Conservation (phyloP, 306 rosid genomes). For the Chamaecrista fasciculata region DNA sequence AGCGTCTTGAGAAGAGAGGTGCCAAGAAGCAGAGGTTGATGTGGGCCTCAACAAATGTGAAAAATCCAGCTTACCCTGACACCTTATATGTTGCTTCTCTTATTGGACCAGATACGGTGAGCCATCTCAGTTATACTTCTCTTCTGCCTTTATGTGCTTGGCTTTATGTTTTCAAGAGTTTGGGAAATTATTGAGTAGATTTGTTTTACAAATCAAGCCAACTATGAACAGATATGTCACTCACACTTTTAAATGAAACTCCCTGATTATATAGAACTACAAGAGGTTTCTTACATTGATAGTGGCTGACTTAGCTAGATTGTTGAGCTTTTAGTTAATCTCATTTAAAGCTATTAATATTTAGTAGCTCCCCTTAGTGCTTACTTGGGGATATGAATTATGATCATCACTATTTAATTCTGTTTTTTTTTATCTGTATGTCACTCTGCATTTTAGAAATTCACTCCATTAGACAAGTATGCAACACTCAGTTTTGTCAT, state of each 20-base stretch:
- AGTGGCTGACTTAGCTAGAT: too few species aligned
- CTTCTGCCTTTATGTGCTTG: not conserved
- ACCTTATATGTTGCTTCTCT: constrained; percentile 43
- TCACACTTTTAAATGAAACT: not conserved
- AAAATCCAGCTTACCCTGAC: constrained; percentile 31
- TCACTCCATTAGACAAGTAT: too few species aligned
- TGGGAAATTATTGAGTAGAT: not conserved
- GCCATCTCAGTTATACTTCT: constrained; percentile 28
- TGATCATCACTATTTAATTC: too few species aligned
- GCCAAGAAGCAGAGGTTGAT: constrained; percentile 37
- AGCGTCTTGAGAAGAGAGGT: not conserved
- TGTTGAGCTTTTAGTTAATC: too few species aligned
- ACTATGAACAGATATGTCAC: not conserved
- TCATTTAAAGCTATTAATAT: too few species aligned
- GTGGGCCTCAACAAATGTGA: constrained; percentile 48
- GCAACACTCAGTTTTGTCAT: too few species aligned
- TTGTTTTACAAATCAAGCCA: not conserved
- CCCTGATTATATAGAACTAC: too few species aligned
- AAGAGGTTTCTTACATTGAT: too few species aligned
- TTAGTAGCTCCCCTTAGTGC: too few species aligned
- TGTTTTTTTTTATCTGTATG: too few species aligned
- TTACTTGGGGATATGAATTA: too few species aligned
- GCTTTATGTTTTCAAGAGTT: not conserved
- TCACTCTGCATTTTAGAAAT: too few species aligned
- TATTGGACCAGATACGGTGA: constrained; percentile 69